phyloP scores from a whole-genome alignment of 306 rosid genomes.

The Pyrus communis region DNA sequence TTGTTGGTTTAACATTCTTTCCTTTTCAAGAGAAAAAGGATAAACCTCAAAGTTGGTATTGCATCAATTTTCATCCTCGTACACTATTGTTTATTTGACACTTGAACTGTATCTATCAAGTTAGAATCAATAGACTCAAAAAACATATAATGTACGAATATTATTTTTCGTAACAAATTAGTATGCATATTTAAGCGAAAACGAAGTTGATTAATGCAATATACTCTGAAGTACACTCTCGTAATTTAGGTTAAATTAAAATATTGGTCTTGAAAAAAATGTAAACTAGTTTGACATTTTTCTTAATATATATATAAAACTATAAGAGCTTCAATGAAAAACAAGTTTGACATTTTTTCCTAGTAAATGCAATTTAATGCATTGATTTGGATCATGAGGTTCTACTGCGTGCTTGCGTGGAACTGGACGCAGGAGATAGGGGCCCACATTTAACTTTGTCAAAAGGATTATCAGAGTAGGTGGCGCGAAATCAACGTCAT shows the following conservation, averaged over 20 bases:
- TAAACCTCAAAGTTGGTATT: no score
- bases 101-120: no score
- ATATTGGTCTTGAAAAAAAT: background rate
- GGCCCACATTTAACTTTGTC: background rate
- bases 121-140: no score
- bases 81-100: no score
- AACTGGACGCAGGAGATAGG: background rate
- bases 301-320: no score
- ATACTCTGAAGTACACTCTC: background rate
- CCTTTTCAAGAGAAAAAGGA: no score
- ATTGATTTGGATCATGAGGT: background rate
- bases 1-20: no score
- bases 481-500: conserved; percentile 62
- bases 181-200: no score
- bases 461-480: conserved; percentile 26
- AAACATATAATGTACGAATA: no score
- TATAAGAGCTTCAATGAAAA: background rate
- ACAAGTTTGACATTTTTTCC: background rate
- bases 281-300: background rate
- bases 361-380: background rate
- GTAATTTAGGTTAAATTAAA: background rate
- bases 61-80: no score
- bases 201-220: no score
- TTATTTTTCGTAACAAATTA: no score
- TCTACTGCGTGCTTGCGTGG: background rate